A percentile compares a stretch with the other conserved stretches of the same genome.
phyloP scores from a whole-genome alignment of 495 filamentous ascomycete genomes.

The Thozetella sp. region DNA sequence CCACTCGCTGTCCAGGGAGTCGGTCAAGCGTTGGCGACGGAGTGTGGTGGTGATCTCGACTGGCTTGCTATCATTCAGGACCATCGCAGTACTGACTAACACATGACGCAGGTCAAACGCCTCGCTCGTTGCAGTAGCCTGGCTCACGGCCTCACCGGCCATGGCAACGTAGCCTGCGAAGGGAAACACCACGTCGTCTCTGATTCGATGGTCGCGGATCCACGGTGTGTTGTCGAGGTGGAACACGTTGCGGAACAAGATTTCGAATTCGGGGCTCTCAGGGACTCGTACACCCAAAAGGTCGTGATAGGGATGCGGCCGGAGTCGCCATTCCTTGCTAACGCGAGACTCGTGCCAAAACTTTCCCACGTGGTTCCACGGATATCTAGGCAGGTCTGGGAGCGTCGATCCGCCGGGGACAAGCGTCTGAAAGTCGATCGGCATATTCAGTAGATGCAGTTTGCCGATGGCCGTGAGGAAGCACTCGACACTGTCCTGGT shows the following conservation, averaged over 20 bases:
- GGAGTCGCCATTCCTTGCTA: constrained; percentile 39
- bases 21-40: constrained; percentile 30
- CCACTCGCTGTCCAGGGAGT: constrained; percentile 38
- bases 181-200: constrained; percentile 45
- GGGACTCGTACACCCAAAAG: constrained; percentile 37
- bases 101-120: background rate
- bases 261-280: constrained; percentile 34
- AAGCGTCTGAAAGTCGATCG: constrained; percentile 11
- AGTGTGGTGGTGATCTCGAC: constrained; percentile 39
- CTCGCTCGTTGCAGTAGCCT: constrained; percentile 22
- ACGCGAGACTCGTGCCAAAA: constrained; percentile 40
- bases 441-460: background rate
- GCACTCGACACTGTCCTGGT: background rate
- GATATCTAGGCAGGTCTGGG: constrained; percentile 25
- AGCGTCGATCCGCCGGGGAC: constrained; percentile 12
- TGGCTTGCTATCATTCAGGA: constrained; percentile 19
- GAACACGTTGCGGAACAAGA: constrained; percentile 37
- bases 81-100: constrained; percentile 24
- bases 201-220: constrained; percentile 43
- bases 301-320: constrained; percentile 37
- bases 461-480: background rate
- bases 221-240: constrained; percentile 37
- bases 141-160: constrained; percentile 45
- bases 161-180: constrained; percentile 49
- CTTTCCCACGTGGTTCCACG: constrained; percentile 38